Base-by-base conservation (phyloP, 495 filamentous ascomycete species). In the Penicillium paradoxum region DNA sequence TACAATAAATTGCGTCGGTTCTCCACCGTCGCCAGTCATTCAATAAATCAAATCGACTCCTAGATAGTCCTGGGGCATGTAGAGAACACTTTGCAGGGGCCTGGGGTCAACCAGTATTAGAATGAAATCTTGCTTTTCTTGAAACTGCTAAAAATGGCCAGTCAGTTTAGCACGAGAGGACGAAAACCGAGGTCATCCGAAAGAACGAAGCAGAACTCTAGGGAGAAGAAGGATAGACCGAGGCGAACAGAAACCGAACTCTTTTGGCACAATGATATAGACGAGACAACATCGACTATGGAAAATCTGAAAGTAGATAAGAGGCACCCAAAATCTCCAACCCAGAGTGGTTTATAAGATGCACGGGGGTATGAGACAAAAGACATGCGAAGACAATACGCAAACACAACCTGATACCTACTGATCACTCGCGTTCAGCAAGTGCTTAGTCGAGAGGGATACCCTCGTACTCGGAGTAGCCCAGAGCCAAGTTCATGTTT, bases 401-500 rank as follows among this genome's bases (percentile, higher is more conserved):
- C 30, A 58, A 25, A 61, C 38, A 60, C 41, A 54, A 64, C 50
- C 59, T 46, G 59, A 53, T 54, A 58, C 37, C 44, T 56, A 61
- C 55, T 59, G 21, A 51, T 38, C 53, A 48, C 47, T 39, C 51
- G 30, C 45, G 32, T 39, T 43, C 27, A 22, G 50, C 7, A 17
- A 34, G 41, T 33, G 55, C 56, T 71, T 75, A 83, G 63, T 83
- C 76, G 49, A 84, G 68, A 46, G 91, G 90, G 59, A 96, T 95
- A 34, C 91, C 92, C 68, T 95, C 86, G 69, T 90, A 96, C 73
- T 96, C 91, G 25, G 80, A 85, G 73, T 95, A 97, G 42, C 93
- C 92, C 27, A 96, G 81, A 52, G 91, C 88, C 48, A 98, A 78
- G 74, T 97, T 97, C 90, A 97, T 95, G 70, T 97, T 97, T 79